phyloP scores from a whole-genome alignment of 768 basidiomycete genomes.

The Exidia glandulosa region DNA sequence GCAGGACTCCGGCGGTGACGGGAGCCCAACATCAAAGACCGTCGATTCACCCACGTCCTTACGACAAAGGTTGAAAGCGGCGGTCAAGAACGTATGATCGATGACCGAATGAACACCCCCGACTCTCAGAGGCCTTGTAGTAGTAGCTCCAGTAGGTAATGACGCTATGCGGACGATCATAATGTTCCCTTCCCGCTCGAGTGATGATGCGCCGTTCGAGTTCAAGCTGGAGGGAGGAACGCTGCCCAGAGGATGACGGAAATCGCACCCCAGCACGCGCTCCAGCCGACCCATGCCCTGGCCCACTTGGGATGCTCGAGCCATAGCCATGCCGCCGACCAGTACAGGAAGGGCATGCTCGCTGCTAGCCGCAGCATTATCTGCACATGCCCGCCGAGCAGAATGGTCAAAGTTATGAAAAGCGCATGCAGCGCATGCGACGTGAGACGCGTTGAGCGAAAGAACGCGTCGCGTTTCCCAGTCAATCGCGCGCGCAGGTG shows the following conservation, averaged over 20 bases:
- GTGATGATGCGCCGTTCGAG: background rate
- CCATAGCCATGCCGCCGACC: conserved; percentile 69
- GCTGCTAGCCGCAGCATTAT: conserved; percentile 71
- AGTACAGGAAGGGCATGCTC: conserved; percentile 71
- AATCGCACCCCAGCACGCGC: conserved; percentile 59
- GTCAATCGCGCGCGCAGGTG: background rate
- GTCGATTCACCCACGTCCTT: background rate
- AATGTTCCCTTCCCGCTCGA: background rate
- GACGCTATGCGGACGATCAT: background rate
- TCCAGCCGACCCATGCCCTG: conserved; percentile 64
- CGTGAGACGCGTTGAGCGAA: conserved; percentile 33
- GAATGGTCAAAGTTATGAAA: conserved; percentile 45
- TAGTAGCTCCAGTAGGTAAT: background rate
- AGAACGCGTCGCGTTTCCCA: conserved; percentile 7
- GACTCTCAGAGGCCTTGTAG: background rate
- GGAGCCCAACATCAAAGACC: background rate
- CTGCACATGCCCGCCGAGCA: conserved; percentile 79
- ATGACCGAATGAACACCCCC: background rate
- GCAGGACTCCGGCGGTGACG: background rate
- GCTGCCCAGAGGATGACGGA: conserved; percentile 69
- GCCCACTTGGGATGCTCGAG: conserved; percentile 27
- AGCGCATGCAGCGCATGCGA: conserved; percentile 72
- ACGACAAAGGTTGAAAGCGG: background rate
- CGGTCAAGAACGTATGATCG: background rate
- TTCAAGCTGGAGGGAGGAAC: conserved; percentile 84